A percentile compares a stretch with the other conserved stretches of the same genome.
Evolutionary conservation across 2,329 filamentous ascomycete genomes (phyloP).

Genomic region (Phoma herbarum): DNA sequence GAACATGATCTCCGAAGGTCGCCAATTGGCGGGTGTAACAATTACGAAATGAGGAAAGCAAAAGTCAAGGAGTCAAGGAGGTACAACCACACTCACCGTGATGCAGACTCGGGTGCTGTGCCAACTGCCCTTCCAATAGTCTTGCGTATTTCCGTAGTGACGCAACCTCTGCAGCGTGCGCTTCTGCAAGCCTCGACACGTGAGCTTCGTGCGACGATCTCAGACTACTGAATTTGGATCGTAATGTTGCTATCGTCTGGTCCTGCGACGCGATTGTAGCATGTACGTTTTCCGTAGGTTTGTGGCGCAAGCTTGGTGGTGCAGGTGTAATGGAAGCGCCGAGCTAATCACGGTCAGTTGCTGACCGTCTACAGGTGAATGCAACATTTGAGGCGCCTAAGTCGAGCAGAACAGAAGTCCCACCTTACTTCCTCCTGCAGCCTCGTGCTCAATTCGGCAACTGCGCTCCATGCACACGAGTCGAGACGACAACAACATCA

Average conservation of each 20-base stretch:
- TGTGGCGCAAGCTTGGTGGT: constrained; percentile 26
- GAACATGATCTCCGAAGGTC: constrained; percentile 16
- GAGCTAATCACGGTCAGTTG: constrained; percentile 33
- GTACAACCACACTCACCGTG: constrained; percentile 37
- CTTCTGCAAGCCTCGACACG: constrained; percentile 46
- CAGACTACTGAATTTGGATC: constrained; percentile 49
- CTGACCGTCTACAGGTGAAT: background rate
- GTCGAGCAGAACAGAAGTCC: background rate
- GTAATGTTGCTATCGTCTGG: constrained; percentile 44
- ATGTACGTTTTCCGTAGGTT: constrained; percentile 41
- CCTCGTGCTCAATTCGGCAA: background rate
- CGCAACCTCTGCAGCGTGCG: constrained; percentile 53
- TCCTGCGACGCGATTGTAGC: constrained; percentile 44
- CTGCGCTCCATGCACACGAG: constrained; percentile 1
- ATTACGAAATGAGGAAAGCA: background rate
- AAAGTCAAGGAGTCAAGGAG: constrained; percentile 14
- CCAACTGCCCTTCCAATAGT: constrained; percentile 50
- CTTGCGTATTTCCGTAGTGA: constrained; percentile 50
- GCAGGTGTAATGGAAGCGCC: constrained; percentile 22
- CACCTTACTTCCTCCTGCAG: constrained; percentile 3
- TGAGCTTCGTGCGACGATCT: constrained; percentile 53
- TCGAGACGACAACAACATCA: constrained; percentile 7
- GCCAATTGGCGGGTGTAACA: constrained; percentile 7
- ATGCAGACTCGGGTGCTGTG: constrained; percentile 37
- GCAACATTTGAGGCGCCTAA: background rate